phyloP scores from a whole-genome alignment of 805 yeast genomes.

The Starmera caribaea region DNA sequence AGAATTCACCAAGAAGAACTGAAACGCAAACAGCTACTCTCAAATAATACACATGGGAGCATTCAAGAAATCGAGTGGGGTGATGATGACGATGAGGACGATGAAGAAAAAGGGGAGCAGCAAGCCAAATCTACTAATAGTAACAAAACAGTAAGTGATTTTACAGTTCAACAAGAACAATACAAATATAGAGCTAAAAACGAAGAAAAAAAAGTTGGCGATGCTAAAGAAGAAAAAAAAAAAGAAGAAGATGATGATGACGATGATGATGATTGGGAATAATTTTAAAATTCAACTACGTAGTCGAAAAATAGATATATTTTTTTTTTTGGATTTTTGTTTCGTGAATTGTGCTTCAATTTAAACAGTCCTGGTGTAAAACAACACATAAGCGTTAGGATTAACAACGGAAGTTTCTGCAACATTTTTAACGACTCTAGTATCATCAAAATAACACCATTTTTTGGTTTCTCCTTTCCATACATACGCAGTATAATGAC shows the following conservation, averaged over 20 bases:
- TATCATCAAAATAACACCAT: conserved; percentile 84
- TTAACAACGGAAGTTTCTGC: conserved; percentile 47
- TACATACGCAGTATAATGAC: conserved; percentile 83
- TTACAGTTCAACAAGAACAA: conserved; percentile 13
- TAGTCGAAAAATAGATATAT: background rate
- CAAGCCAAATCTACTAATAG: conserved; percentile 6
- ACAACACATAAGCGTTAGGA: conserved; percentile 73
- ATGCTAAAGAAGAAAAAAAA: conserved; percentile 14
- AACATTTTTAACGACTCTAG: conserved; percentile 47
- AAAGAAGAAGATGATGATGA: conserved; percentile 28
- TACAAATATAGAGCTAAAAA: conserved; percentile 4
- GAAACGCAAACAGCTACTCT: conserved; percentile 54
- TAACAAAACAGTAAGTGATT: conserved; percentile 28
- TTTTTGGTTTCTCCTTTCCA: conserved; percentile 40
- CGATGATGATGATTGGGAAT: conserved; percentile 64
- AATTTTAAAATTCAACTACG: conserved; percentile 1
- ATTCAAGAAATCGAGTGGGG: conserved; percentile 37
- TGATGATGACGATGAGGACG: conserved; percentile 43
- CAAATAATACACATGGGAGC: conserved; percentile 21
- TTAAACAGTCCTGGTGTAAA: conserved; percentile 41
- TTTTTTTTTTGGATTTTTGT: background rate
- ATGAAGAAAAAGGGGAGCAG: conserved; percentile 24
- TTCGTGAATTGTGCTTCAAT: background rate
- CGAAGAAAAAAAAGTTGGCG: conserved; percentile 1
- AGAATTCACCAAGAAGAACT: conserved; percentile 52